These are phyloP conservation scores for Moesziomyces sp. DNA, from an alignment of 1,284 basidiomycete species.

Conservation along the genomic window DNA sequence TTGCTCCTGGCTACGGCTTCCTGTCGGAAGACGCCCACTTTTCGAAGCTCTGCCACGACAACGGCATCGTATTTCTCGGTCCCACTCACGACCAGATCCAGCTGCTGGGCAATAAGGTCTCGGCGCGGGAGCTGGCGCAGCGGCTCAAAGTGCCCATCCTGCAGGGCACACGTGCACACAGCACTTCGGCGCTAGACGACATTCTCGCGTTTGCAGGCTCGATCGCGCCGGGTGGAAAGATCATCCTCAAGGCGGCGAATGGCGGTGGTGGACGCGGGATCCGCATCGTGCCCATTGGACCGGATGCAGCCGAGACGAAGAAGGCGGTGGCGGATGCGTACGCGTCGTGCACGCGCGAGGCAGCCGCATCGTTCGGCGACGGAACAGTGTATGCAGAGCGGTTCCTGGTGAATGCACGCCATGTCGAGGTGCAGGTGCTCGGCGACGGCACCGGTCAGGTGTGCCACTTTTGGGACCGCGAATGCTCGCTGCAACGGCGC, in stretches of 20 bases:
- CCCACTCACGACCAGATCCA: constrained; percentile 16
- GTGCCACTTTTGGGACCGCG: constrained; percentile 42
- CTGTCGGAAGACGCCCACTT: constrained; percentile 38
- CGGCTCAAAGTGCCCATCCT: constrained; percentile 19
- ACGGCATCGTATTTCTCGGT: constrained; percentile 26
- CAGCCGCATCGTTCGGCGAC: constrained; percentile 26
- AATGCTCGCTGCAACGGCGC: constrained; percentile 43
- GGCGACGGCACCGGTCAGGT: constrained; percentile 38
- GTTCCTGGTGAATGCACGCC: constrained; percentile 30
- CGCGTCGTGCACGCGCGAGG: constrained; percentile 40
- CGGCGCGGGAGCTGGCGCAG: constrained; percentile 19
- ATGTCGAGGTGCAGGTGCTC: constrained; percentile 50
- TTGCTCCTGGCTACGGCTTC: constrained; percentile 43
- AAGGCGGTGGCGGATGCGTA: constrained; percentile 12
- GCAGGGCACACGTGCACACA: constrained; percentile 8
- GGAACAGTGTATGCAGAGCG: constrained; percentile 40
- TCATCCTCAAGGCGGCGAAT: constrained; percentile 48
- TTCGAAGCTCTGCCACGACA: constrained; percentile 19
- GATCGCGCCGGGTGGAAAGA: not conserved
- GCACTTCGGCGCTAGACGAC: constrained; percentile 8
- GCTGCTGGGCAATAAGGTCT: constrained; percentile 29
- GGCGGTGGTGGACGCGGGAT: constrained; percentile 50
- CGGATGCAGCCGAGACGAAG: not conserved
- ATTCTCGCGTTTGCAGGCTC: constrained; percentile 19
- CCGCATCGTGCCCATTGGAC: constrained; percentile 16